Base-by-base conservation (phyloP, 768 basidiomycete species). In the Phlebiopsis flavidoalba region DNA sequence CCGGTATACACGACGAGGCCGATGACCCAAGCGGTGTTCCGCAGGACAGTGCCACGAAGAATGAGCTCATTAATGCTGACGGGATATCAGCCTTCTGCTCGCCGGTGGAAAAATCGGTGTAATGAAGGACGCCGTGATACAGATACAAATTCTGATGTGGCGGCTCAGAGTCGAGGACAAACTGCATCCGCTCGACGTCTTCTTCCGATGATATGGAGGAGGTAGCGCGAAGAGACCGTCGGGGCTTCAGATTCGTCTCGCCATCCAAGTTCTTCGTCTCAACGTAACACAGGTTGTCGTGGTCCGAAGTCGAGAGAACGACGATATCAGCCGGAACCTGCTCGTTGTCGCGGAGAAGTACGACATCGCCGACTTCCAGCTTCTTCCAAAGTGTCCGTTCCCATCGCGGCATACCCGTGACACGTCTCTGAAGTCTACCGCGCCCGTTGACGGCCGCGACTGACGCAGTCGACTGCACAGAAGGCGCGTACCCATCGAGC, bases 181-280 rank as follows among this genome's bases (percentile, higher is more conserved):
- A 99, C 0, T 86, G 80, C 0, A 91, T 85, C 60, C 89, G 88
- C 67, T 95, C 93, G 57, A 96, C 71, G 70, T 98, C 96, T 66
- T 96, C 95, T 70, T 98, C 96, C 1, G 87, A 88, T 12, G 77
- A 71, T 64, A 97, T 89, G 45, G 77, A 73, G 21, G 88, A 80
- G 0, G 95, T 96, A 0, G 89, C 91, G 52, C 79, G 84, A 54
- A 94, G 72, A 7, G 91, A 83, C 70, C 80, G 85, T 21, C 96
- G 84, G 6, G 88, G 86, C 75, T 99, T 99, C 67, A 98, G 77
- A 71, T 98, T 98, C 50, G 96, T 98, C 76, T 98, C 96, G 1
- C 96, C 96, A 66, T 98, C 96, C 58, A 98, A 75, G 70, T 98
- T 98, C 81, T 98, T 98, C 49, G 96, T 98, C 79, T 98, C 96